These are phyloP conservation scores for Populus tomentosa DNA, from an alignment of 441 rosid genomes.

Conservation along the genomic window DNA sequence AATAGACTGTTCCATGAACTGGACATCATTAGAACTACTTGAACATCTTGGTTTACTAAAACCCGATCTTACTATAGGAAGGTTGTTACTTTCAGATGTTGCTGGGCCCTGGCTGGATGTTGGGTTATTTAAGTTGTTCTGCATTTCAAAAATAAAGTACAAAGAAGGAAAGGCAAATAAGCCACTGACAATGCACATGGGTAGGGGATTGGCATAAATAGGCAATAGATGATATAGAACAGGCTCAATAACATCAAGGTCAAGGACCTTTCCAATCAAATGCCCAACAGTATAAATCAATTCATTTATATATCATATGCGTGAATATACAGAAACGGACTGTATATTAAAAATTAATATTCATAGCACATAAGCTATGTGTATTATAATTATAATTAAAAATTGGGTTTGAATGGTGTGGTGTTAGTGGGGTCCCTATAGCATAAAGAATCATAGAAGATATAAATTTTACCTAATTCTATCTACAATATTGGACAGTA, in stretches of 20 bases:
- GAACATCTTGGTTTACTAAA: slow-evolving; percentile 29
- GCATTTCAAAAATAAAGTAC: slow-evolving; percentile 16
- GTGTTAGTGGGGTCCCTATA: background rate
- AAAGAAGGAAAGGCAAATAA: background rate
- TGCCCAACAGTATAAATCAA: background rate
- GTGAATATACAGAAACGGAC: background rate
- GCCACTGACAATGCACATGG: background rate
- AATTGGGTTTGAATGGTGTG: background rate
- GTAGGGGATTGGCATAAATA: background rate
- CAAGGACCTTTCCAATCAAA: background rate
- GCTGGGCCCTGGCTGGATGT: slow-evolving; percentile 46
- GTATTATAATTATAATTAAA: background rate
- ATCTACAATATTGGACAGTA: background rate
- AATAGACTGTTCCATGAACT: slow-evolving; percentile 35
- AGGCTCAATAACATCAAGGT: background rate
- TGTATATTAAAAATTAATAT: background rate
- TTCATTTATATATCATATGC: background rate
- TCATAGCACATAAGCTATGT: background rate
- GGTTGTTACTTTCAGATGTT: slow-evolving; percentile 59
- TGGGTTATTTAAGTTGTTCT: slow-evolving; percentile 42
- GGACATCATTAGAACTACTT: slow-evolving; percentile 32
- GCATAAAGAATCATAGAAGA: background rate
- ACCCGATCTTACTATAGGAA: slow-evolving; percentile 24
- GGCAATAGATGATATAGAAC: no score
- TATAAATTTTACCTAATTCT: background rate